Evolutionary conservation across 1,284 basidiomycete genomes (phyloP).

Genomic region (Vanrija humicola): DNA sequence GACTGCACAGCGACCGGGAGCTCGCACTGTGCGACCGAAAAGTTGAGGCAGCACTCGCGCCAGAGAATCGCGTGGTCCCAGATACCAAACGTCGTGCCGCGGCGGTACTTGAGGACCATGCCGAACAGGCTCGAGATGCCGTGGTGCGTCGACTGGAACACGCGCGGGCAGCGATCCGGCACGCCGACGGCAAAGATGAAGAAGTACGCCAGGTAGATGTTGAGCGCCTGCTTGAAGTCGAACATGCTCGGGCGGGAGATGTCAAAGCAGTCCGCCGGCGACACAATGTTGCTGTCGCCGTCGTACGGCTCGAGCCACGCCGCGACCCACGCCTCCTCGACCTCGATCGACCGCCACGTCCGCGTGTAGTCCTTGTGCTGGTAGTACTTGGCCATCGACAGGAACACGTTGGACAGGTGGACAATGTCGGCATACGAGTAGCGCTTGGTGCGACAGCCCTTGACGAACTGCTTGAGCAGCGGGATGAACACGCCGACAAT

Average conservation of each 20-base stretch:
- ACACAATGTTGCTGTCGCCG: slow-evolving; percentile 5
- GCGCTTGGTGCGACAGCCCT: slow-evolving; percentile 10
- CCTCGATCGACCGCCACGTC: slow-evolving; percentile 7
- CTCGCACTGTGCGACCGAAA: slow-evolving; percentile 10
- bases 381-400: slow-evolving; percentile 12
- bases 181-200: slow-evolving; percentile 14
- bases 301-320: slow-evolving; percentile 10
- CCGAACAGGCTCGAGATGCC: slow-evolving; percentile 8
- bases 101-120: slow-evolving; percentile 13
- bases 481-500: slow-evolving; percentile 9
- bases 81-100: slow-evolving; percentile 11
- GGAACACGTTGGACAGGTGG: slow-evolving; percentile 7
- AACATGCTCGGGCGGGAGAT: slow-evolving; percentile 8
- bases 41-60: slow-evolving; percentile 13
- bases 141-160: slow-evolving; percentile 15
- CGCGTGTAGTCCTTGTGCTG: slow-evolving; percentile 9
- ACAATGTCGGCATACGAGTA: slow-evolving; percentile 1
- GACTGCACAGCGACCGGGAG: slow-evolving; percentile 8
- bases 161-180: slow-evolving; percentile 9
- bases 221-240: slow-evolving; percentile 12
- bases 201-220: slow-evolving; percentile 10
- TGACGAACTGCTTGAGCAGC: slow-evolving; percentile 9
- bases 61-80: slow-evolving; percentile 15
- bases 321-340: slow-evolving; percentile 7
- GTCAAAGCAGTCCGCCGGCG: slow-evolving; percentile 5